Base-by-base conservation (phyloP, 345 rosid genomes). In the Rhodamnia argentea region DNA sequence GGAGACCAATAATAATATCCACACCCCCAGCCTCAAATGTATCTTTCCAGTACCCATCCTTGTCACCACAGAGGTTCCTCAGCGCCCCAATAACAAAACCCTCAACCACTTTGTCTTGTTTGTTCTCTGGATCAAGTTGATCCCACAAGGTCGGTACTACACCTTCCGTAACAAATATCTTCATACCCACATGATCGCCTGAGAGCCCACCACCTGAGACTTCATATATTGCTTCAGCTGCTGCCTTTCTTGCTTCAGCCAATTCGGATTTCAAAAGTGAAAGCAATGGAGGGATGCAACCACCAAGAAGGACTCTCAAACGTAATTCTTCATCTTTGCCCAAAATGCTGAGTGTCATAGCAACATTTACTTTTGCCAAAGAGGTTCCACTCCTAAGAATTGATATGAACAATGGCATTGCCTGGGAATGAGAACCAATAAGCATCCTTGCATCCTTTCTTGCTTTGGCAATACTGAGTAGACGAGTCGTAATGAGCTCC, bases 211-310 rank as follows among this genome's bases (percentile, higher is more conserved):
- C 96, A 42, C 93, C 91, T 11, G 99, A 96, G 84, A 94, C 98
- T 92, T 93, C 98, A 89, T 88, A 94, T 62, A 95, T 90, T 3
- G 99, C 97, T 86, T 94, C 98, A 18, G 98, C 95, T 11, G 97
- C 97, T 55, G 92, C 96, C 87, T 92, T 94, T 91, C 94, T 91
- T 44, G 95, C 96, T 50, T 94, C 98, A 87, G 90, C 85, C 50
- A 92, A 91, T 62, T 92, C 92, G 59, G 98, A 95, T 87, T 94
- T 95, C 92, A 96, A 86, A 88, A 95, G 95, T 4, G 93, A 93
- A 75, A 96, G 94, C 83, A 96, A 85, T 20, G 98, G 99, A 1
- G 98, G 99, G 87, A 95, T 92, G 86, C 99, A 96, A 82, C 99
- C 98, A 42, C 98, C 99, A 32, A 95, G 95, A 32, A 96, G 92